Percentiles rank a stretch among this genome's conserved stretches.
These are phyloP conservation scores for Trichoderma sp. DNA, from an alignment of 2,329 filamentous ascomycete genomes.

Conservation along the genomic window DNA sequence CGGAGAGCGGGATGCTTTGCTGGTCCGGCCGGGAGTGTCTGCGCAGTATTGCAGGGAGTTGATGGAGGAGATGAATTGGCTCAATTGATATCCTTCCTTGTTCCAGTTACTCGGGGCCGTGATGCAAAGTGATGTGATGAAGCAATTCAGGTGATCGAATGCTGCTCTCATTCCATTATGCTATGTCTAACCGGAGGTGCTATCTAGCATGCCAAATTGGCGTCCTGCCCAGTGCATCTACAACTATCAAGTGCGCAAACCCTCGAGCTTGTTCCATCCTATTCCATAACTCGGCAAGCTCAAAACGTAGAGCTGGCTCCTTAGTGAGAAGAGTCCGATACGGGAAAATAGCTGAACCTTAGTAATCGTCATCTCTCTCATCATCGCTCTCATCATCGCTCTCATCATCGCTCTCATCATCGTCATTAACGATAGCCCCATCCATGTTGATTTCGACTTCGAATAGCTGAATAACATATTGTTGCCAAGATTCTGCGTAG, in stretches of 20 bases:
- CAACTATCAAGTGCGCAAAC: background rate
- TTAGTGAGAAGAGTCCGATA: background rate
- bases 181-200: background rate
- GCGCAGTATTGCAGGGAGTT: background rate
- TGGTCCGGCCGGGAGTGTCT: background rate
- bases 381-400: background rate
- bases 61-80: constrained; percentile 3
- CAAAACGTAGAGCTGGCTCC: background rate
- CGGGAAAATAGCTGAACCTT: no score
- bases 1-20: background rate
- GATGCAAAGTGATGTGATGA: background rate
- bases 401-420: background rate
- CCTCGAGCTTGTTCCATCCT: background rate
- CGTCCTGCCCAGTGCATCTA: background rate
- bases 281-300: no score
- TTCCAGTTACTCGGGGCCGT: background rate
- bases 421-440: no score
- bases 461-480: background rate
- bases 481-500: background rate
- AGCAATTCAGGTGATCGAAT: background rate
- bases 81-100: constrained; percentile 15
- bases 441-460: background rate
- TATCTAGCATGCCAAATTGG: background rate
- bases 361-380: no score
- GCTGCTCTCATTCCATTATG: background rate